Evolutionary conservation across 2,329 filamentous ascomycete genomes (phyloP).

Genomic region (Aureobasidium vineae): DNA sequence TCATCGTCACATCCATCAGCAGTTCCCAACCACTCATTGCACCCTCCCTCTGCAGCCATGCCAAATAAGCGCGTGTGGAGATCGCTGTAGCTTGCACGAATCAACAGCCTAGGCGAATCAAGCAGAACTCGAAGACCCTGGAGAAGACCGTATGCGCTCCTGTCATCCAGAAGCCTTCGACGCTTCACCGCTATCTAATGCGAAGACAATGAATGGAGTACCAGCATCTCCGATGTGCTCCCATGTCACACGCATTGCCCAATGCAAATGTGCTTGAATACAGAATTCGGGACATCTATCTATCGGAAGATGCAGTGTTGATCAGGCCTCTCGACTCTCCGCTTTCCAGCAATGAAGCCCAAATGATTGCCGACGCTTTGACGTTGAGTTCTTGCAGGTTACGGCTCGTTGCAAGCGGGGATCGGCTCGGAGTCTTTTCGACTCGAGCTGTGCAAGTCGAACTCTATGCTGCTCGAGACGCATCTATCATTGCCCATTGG

Average conservation of each 20-base stretch:
- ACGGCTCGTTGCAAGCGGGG: conserved; percentile 10
- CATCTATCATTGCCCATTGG: conserved; percentile 10
- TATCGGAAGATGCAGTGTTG: background rate
- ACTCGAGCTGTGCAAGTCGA: conserved; percentile 8
- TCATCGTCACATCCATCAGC: conserved; percentile 16
- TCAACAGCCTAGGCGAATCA: background rate
- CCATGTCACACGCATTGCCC: background rate
- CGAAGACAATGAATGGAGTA: background rate
- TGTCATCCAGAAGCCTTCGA: background rate
- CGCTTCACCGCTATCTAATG: conserved; percentile 8
- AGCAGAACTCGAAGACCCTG: background rate
- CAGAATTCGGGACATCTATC: background rate
- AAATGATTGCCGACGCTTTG: conserved; percentile 1
- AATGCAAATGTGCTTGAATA: background rate
- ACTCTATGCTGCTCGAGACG: background rate
- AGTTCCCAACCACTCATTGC: conserved; percentile 16
- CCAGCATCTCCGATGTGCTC: background rate
- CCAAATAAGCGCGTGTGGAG: conserved; percentile 8
- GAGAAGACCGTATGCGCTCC: background rate
- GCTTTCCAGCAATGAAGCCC: background rate
- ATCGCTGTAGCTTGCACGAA: conserved; percentile 4
- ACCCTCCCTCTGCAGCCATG: conserved; percentile 6
- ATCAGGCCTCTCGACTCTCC: conserved; percentile 1
- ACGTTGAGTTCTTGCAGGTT: conserved; percentile 14
- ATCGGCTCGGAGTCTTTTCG: background rate